Percentiles rank a stretch among this genome's conserved stretches.
These are phyloP conservation scores for Jamesozyma lodderae DNA, from an alignment of 805 yeast genomes.

Conservation along the genomic window DNA sequence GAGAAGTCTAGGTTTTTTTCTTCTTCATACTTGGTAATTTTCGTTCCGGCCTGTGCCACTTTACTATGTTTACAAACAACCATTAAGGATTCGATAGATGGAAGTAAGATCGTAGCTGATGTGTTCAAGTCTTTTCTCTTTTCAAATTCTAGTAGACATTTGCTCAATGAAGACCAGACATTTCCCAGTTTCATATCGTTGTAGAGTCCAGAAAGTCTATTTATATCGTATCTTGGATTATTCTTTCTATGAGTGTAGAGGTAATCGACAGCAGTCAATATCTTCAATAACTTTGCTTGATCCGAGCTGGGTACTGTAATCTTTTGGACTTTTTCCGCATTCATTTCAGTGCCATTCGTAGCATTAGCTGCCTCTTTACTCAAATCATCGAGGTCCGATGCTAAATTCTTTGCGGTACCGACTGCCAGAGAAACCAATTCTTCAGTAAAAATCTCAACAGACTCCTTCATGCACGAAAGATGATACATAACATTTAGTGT, in stretches of 20 bases:
- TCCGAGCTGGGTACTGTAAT: constrained; percentile 76
- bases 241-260: constrained; percentile 43
- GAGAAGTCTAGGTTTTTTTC: constrained; percentile 57
- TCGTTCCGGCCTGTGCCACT: constrained; percentile 43
- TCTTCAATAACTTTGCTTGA: constrained; percentile 80
- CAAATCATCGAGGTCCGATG: constrained; percentile 45
- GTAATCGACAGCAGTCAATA: constrained; percentile 81
- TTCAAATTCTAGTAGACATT: constrained; percentile 55
- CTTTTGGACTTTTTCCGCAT: constrained; percentile 46
- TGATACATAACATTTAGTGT: constrained; percentile 75
- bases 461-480: constrained; percentile 50
- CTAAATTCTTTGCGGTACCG: constrained; percentile 44
- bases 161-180: constrained; percentile 79
- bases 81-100: constrained; percentile 86
- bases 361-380: constrained; percentile 36
- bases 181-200: constrained; percentile 61
- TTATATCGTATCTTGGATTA: constrained; percentile 25
- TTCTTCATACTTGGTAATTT: constrained; percentile 43
- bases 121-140: constrained; percentile 46
- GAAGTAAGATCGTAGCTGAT: constrained; percentile 72
- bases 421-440: constrained; percentile 62
- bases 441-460: constrained; percentile 54
- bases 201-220: constrained; percentile 52
- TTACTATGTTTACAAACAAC: constrained; percentile 81
- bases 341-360: constrained; percentile 37